These are phyloP conservation scores for Irpex sp. DNA, from an alignment of 1,284 basidiomycete genomes.

Conservation along the genomic window DNA sequence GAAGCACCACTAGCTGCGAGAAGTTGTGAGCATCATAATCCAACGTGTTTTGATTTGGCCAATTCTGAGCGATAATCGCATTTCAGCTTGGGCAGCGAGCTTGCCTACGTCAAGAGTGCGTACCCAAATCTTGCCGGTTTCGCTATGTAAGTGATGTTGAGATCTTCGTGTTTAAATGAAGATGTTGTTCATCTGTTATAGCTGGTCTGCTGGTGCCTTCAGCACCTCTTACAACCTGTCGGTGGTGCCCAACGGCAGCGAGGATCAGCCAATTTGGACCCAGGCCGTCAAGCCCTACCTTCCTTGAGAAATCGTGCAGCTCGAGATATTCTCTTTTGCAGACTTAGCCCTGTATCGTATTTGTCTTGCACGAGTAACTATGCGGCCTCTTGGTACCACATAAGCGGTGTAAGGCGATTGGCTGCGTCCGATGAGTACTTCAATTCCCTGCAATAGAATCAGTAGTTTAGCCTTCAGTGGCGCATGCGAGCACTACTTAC, in stretches of 20 bases:
- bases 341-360: not conserved
- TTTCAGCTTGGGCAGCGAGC: conserved; percentile 36
- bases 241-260: conserved; percentile 33
- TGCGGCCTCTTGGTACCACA: no score
- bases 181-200: not conserved
- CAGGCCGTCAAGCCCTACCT: conserved; percentile 29
- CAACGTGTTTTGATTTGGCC: not conserved
- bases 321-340: not conserved
- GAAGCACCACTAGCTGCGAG: conserved; percentile 48
- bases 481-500: no score
- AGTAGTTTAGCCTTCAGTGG: no score
- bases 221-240: conserved; percentile 34
- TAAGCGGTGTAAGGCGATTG: no score
- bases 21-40: conserved; percentile 26
- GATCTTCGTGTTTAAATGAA: not conserved
- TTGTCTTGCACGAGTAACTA: no score
- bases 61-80: not conserved
- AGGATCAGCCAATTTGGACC: conserved; percentile 35
- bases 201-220: conserved; percentile 40
- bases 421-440: no score
- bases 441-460: no score
- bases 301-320: conserved; percentile 6
- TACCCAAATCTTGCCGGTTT: conserved; percentile 45
- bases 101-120: conserved; percentile 45
- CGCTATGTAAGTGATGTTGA: conserved; percentile 26